Conservation (phyloP, 768 basidiomycete genomes). For the Boletus rubroflammeus region DNA sequence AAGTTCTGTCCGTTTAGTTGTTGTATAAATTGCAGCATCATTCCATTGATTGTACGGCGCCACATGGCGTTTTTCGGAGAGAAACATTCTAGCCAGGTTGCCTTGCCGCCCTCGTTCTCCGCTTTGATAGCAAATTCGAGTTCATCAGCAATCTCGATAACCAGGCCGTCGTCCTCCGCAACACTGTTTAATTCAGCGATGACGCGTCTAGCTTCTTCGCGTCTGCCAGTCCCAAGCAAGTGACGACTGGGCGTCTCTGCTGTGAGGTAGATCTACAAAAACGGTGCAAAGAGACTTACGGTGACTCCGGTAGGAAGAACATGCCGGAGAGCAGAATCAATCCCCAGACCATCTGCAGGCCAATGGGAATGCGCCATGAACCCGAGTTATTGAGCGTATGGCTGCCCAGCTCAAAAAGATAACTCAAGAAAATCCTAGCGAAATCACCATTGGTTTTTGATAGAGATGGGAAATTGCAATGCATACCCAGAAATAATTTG, state of each 20-base stretch:
- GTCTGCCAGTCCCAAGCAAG: constrained; percentile 54
- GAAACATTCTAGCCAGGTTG: constrained; percentile 78
- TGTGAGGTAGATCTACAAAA: background rate
- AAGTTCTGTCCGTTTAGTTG: constrained; percentile 81
- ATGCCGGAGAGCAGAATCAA: constrained; percentile 63
- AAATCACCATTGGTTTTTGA: background rate
- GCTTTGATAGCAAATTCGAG: constrained; percentile 60
- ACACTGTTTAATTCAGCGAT: constrained; percentile 65
- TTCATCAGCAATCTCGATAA: constrained; percentile 59
- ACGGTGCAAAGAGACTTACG: constrained; percentile 39
- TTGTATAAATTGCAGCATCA: constrained; percentile 81
- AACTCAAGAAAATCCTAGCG: constrained; percentile 65
- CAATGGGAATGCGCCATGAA: constrained; percentile 75
- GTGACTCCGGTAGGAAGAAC: constrained; percentile 76
- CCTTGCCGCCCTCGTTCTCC: constrained; percentile 79
- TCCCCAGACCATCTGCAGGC: constrained; percentile 70
- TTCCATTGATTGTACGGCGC: constrained; percentile 74
- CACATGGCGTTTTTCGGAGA: constrained; percentile 62
- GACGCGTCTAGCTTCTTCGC: constrained; percentile 55
- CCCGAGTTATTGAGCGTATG: constrained; percentile 53
- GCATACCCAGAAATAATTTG: constrained; percentile 69
- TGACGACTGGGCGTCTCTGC: constrained; percentile 48
- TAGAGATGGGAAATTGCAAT: background rate
- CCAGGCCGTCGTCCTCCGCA: constrained; percentile 53
- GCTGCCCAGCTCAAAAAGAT: constrained; percentile 65